Evolutionary conservation across 1,139 yeast species (phyloP), one percentile per base, ranked within the genome.

Genomic region (Geotrichum klebahnii): DNA sequence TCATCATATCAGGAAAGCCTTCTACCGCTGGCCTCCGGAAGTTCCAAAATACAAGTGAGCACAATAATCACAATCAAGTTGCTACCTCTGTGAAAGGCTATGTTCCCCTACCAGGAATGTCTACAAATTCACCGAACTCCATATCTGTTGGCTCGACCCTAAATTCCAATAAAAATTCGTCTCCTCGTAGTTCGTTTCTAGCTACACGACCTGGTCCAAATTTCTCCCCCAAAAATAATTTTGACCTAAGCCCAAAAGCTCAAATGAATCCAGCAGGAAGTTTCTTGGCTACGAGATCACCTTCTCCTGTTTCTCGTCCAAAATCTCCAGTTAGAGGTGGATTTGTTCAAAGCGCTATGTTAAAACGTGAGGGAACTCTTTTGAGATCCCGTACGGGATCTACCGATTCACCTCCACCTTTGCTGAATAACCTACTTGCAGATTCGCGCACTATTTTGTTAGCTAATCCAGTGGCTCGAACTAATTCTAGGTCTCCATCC

Each of bases 291-390:
- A 38, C 47, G 14, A 35, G 55, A n/a, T 48, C 54, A 14, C 26
- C 47, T 20, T 37, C 47, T 3, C 46, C 52, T 4, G 36, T 49
- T 16, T 43, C 46, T 5, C 29, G 55, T 24, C 24, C 52, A 3
- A 47, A 57, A 24, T 56, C 62, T 14, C 66, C 66, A 2, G 52
- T 58, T 2, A 44, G 59, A 39, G 66, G 62, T 10, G 61, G 64
- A 16, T 64, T 64, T 51, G 59, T 64, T 10, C 64, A 62, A 32
- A 61, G 66, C 32, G 67, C 67, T 19, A 53, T 64, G 59, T 53
- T 62, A 23, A 61, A 57, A 40, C 56, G 65, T 12, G 66, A 60
- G 39, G 56, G 57, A 12, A 59, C 59, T 2, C 12, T 56, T 12
- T 32, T 38, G 23, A 28, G 53, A 22, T 34, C 57, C 16, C 46